phyloP scores from a whole-genome alignment of 129 eudicot species.

The Heracleum sosnowskyi region DNA sequence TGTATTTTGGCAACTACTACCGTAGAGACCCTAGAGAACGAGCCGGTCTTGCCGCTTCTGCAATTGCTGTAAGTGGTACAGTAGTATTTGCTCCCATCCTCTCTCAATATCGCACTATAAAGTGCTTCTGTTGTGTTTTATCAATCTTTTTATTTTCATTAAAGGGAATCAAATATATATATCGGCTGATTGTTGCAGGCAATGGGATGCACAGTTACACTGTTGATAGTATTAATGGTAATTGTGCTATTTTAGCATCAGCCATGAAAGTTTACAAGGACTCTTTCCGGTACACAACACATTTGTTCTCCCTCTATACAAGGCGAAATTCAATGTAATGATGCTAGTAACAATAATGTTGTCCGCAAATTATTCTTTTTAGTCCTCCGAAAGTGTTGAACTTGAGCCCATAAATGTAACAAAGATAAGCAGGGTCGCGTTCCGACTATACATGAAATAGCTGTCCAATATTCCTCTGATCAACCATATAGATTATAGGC shows the following conservation, averaged over 20 bases:
- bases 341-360: background rate
- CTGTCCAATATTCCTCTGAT: too few relatives aligned
- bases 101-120: background rate
- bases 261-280: background rate
- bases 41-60: constrained; percentile 95
- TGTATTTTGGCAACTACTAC: constrained; percentile 73
- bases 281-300: background rate
- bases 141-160: background rate
- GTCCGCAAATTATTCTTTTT: background rate
- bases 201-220: constrained; percentile 49
- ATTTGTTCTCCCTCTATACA: background rate
- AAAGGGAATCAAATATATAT: background rate
- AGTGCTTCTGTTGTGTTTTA: background rate
- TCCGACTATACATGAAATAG: background rate
- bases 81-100: background rate
- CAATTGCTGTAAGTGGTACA: constrained; percentile 54
- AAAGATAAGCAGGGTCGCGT: background rate
- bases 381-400: background rate
- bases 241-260: constrained; percentile 30
- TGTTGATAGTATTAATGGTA: constrained; percentile 38
- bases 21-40: constrained; percentile 91
- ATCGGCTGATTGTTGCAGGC: constrained; percentile 43
- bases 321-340: background rate
- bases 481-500: too few relatives aligned
- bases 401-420: background rate